Evolutionary conservation across 1,139 yeast species (phyloP).

Genomic region (Nakaseomyces kungkrabaensis): DNA sequence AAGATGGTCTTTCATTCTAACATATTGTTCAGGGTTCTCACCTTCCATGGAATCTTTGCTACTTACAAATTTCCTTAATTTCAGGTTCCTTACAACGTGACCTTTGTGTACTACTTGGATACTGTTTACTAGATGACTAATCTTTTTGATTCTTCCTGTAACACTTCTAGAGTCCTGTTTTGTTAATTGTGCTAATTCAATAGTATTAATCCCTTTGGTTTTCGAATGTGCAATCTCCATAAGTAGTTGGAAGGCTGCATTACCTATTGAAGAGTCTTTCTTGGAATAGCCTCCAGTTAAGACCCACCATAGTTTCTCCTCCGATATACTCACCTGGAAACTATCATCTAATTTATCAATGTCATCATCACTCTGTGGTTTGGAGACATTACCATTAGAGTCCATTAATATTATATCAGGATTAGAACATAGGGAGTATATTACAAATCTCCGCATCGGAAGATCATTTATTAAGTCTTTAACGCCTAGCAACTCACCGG

Average conservation of each 20-base stretch:
- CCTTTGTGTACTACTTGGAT: slow-evolving; percentile 35
- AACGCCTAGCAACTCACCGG: not conserved
- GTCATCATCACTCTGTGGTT: not conserved
- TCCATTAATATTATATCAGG: not conserved
- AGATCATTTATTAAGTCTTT: not conserved
- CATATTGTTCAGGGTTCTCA: slow-evolving; percentile 21
- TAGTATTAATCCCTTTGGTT: slow-evolving; percentile 46
- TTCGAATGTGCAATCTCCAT: slow-evolving; percentile 45
- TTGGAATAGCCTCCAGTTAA: slow-evolving; percentile 35
- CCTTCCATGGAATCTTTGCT: slow-evolving; percentile 4
- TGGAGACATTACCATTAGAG: not conserved
- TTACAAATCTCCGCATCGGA: not conserved
- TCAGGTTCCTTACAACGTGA: slow-evolving; percentile 42
- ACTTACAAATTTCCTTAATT: slow-evolving; percentile 36
- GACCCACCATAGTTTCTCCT: slow-evolving; percentile 22
- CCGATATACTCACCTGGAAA: not conserved
- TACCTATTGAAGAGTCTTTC: slow-evolving; percentile 35
- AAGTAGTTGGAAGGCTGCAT: slow-evolving; percentile 36
- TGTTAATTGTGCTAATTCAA: slow-evolving; percentile 44
- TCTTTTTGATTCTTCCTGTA: slow-evolving; percentile 48
- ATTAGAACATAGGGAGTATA: not conserved
- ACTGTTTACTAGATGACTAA: slow-evolving; percentile 41
- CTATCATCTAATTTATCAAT: not conserved
- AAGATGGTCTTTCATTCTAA: slow-evolving; percentile 34
- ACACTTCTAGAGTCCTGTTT: slow-evolving; percentile 67